These are phyloP conservation scores for Mortierella sp. DNA, from an alignment of 371 early-diverging fungal genomes.

Conservation along the genomic window DNA sequence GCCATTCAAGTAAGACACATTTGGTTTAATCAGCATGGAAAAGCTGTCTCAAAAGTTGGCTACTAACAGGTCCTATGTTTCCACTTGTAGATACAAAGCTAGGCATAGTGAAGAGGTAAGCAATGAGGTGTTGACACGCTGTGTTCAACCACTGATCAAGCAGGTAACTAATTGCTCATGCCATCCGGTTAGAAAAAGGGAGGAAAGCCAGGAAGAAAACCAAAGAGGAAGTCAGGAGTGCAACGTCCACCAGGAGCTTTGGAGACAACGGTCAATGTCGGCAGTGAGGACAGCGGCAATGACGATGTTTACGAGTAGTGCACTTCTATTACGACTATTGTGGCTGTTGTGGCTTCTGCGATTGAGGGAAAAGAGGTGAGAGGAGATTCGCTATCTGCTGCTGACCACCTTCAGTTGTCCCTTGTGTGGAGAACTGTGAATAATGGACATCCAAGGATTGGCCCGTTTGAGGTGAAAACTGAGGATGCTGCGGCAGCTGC, in stretches of 20 bases:
- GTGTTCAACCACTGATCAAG: background rate
- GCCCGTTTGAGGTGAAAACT: conserved; percentile 5
- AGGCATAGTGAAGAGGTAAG: conserved; percentile 24
- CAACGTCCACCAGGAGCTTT: background rate
- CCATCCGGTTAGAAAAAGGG: background rate
- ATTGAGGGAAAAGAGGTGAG: conserved; percentile 33
- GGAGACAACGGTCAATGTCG: background rate
- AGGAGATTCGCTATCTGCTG: conserved; percentile 26
- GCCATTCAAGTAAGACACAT: conserved; percentile 25
- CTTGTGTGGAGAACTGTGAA: conserved; percentile 10
- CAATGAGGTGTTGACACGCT: background rate
- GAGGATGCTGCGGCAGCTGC: conserved; percentile 10
- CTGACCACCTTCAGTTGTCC: background rate
- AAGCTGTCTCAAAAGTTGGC: background rate
- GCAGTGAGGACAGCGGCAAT: conserved; percentile 10
- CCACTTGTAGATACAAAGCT: conserved; percentile 29
- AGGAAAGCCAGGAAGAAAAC: conserved; percentile 17
- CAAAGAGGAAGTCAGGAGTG: background rate
- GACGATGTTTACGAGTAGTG: background rate
- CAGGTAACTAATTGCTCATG: background rate
- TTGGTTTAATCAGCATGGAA: background rate
- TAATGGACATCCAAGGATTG: conserved; percentile 17
- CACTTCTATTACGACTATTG: conserved; percentile 11
- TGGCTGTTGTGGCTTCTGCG: conserved; percentile 14
- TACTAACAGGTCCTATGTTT: background rate